Evolutionary conservation across 208 protist species (phyloP).

Genomic region (Vickermania ingenoplastis): DNA sequence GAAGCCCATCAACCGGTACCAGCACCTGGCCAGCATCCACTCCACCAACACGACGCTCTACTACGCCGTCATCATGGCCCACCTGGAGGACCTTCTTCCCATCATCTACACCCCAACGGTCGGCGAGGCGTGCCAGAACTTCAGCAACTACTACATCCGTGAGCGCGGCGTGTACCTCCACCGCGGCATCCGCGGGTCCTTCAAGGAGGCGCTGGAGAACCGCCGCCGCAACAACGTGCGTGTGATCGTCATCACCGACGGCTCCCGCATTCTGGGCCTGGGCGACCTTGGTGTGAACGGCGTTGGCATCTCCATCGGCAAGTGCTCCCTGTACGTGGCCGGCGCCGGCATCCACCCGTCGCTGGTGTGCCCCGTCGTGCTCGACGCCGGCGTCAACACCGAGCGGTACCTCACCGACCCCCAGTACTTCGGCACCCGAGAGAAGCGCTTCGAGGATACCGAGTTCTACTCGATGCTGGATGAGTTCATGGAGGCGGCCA

Average conservation of each 20-base stretch:
- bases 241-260: slow-evolving; percentile 95
- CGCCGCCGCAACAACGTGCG: slow-evolving; percentile 64
- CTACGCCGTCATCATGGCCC: slow-evolving; percentile 62
- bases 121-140: slow-evolving; percentile 90
- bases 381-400: slow-evolving; percentile 91
- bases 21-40: slow-evolving; percentile 55
- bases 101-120: slow-evolving; percentile 89
- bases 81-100: slow-evolving; percentile 67
- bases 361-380: slow-evolving; percentile 78
- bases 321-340: slow-evolving; percentile 90
- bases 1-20: slow-evolving; percentile 81
- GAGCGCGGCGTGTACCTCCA: slow-evolving; percentile 89
- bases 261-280: slow-evolving; percentile 92
- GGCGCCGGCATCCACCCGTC: slow-evolving; percentile 79
- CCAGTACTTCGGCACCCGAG: slow-evolving; percentile 79
- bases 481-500: slow-evolving; percentile 85
- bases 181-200: slow-evolving; percentile 62
- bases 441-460: slow-evolving; percentile 46
- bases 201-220: slow-evolving; percentile 74
- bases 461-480: slow-evolving; percentile 89
- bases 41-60: slow-evolving; percentile 69
- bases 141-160: slow-evolving; percentile 66
- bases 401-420: slow-evolving; percentile 57
- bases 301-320: slow-evolving; percentile 94
- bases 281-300: slow-evolving; percentile 92